phyloP scores from a whole-genome alignment of 139 green algal species.

The Micromonas commoda region DNA sequence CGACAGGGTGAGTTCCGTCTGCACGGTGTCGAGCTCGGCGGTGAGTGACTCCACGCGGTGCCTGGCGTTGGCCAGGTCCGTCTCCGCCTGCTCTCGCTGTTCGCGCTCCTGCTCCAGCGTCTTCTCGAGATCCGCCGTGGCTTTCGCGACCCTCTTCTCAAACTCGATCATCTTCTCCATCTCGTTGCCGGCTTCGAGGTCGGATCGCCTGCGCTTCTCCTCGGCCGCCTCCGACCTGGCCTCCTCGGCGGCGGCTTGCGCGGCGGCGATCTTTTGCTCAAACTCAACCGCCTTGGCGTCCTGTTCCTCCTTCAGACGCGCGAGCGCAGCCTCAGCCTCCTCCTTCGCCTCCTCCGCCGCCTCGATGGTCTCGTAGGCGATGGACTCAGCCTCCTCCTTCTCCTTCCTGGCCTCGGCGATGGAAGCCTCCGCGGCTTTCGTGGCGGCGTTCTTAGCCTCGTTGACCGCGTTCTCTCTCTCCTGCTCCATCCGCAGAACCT shows the following conservation, averaged over 20 bases:
- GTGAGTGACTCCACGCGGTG: background rate
- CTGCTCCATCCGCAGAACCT: background rate
- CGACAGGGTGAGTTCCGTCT: background rate
- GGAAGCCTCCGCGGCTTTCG: background rate
- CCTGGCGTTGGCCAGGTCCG: background rate
- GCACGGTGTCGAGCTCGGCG: background rate
- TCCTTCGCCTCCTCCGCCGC: background rate
- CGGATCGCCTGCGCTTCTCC: background rate
- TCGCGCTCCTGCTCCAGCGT: background rate
- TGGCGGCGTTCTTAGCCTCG: background rate
- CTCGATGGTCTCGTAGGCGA: no score
- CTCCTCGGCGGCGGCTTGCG: background rate
- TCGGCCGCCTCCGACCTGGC: background rate
- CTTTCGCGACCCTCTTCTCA: constrained; percentile 1
- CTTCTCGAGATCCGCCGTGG: background rate
- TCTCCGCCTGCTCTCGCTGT: background rate
- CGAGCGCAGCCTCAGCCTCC: background rate
- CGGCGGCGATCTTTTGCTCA: background rate
- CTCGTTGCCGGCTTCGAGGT: background rate
- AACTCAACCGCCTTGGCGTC: background rate
- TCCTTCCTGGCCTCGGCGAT: background rate
- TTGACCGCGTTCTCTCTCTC: background rate
- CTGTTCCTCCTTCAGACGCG: background rate
- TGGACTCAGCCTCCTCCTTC: background rate
- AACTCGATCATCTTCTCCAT: background rate